Percentiles rank a stretch among this genome's conserved stretches.
Evolutionary conservation across 805 yeast species (phyloP).

Genomic region (Candida montana): DNA sequence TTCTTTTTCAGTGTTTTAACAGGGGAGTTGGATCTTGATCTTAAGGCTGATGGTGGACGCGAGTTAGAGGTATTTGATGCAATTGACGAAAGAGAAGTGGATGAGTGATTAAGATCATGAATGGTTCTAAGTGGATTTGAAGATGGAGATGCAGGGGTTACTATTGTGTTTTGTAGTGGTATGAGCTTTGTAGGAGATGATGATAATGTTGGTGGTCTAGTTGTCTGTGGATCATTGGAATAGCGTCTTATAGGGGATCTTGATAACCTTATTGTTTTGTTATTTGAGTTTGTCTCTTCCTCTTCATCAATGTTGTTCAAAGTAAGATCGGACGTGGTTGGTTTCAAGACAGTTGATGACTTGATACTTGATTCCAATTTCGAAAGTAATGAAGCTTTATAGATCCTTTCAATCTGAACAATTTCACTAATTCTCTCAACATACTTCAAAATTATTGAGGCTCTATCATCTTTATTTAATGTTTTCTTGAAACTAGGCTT

Average conservation of each 20-base stretch:
- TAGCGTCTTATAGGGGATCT: conserved; percentile 21
- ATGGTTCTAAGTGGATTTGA: neutral
- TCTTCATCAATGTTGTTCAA: conserved; percentile 6
- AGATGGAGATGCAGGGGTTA: conserved; percentile 14
- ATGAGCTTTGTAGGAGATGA: conserved; percentile 14
- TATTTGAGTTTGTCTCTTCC: neutral
- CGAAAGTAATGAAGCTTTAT: conserved; percentile 35
- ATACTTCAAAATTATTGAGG: conserved; percentile 42
- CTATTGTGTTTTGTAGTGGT: conserved; percentile 3
- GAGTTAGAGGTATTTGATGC: conserved; percentile 5
- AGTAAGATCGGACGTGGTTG: neutral
- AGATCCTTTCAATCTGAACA: conserved; percentile 63
- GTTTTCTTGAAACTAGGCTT: conserved; percentile 19
- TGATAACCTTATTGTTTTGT: conserved; percentile 7
- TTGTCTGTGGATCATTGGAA: conserved; percentile 3
- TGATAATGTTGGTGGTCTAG: conserved; percentile 10
- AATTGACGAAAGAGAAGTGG: conserved; percentile 1
- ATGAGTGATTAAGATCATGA: conserved; percentile 1
- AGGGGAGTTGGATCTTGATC: conserved; percentile 24
- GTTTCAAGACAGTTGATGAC: neutral
- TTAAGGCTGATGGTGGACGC: conserved; percentile 15
- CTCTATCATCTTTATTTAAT: conserved; percentile 37
- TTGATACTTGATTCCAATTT: conserved; percentile 14
- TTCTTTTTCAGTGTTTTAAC: conserved; percentile 23
- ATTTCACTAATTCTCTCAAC: conserved; percentile 49